These are phyloP conservation scores for Rhizopogon roseolus DNA, from an alignment of 768 basidiomycete genomes.

Conservation along the genomic window DNA sequence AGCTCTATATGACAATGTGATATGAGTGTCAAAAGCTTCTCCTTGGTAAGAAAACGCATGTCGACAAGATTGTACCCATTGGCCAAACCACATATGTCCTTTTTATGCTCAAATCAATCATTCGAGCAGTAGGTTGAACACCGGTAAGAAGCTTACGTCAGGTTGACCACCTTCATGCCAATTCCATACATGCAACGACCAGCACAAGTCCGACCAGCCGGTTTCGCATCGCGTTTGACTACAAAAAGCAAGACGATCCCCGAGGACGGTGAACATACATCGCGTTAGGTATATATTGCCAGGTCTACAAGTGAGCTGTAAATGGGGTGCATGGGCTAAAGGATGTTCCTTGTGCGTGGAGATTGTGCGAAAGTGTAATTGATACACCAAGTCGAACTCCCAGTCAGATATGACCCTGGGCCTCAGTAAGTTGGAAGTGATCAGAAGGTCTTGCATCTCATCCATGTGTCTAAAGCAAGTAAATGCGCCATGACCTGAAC, in stretches of 20 bases:
- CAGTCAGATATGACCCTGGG: too few species aligned
- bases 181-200: neutral
- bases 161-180: neutral
- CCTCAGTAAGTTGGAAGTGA: too few species aligned
- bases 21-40: neutral
- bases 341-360: too few species aligned
- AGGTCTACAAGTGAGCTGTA: too few species aligned
- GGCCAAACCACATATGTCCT: neutral
- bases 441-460: too few species aligned
- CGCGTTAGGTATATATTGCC: too few species aligned
- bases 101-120: neutral
- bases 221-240: neutral
- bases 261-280: neutral
- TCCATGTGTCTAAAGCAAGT: too few species aligned
- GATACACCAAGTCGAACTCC: too few species aligned
- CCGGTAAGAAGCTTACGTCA: neutral
- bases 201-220: neutral
- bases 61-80: neutral
- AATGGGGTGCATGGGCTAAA: too few species aligned
- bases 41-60: neutral
- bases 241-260: neutral
- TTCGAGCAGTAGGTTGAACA: neutral
- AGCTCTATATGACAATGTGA: neutral
- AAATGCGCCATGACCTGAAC: too few species aligned
- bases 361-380: too few species aligned